Evolutionary conservation across 148 eudicot species (phyloP).

Genomic region (Cornus kousa): DNA sequence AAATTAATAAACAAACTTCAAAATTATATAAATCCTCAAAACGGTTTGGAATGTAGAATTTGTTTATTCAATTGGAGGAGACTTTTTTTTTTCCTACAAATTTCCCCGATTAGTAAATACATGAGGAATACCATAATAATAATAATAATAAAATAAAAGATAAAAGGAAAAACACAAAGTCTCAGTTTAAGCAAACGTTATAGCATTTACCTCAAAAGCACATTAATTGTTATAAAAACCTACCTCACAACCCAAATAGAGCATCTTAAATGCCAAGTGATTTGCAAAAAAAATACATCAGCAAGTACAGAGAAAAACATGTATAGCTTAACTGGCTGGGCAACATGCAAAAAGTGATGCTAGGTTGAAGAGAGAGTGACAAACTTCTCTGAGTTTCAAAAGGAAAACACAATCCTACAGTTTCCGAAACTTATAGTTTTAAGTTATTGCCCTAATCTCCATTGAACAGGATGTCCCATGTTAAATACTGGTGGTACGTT

Average conservation of each 20-base stretch:
- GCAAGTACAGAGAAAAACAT: background rate
- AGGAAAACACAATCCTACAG: background rate
- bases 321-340: background rate
- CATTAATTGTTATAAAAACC: background rate
- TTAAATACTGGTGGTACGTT: background rate
- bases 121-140: background rate
- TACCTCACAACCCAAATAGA: background rate
- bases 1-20: background rate
- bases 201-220: background rate
- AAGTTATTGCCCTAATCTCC: background rate
- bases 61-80: too few species aligned
- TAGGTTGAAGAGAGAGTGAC: background rate
- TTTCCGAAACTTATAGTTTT: background rate
- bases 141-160: too few species aligned
- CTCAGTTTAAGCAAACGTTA: slow-evolving; percentile 1
- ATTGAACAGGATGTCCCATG: background rate
- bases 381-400: background rate
- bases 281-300: background rate
- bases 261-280: background rate
- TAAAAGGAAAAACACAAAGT: background rate
- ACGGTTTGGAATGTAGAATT: background rate
- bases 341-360: background rate
- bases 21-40: background rate
- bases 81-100: too few species aligned
- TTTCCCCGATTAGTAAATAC: background rate